phyloP scores from a whole-genome alignment of 352 stramenopile species.

The Phytophthora macrochlamydospora region DNA sequence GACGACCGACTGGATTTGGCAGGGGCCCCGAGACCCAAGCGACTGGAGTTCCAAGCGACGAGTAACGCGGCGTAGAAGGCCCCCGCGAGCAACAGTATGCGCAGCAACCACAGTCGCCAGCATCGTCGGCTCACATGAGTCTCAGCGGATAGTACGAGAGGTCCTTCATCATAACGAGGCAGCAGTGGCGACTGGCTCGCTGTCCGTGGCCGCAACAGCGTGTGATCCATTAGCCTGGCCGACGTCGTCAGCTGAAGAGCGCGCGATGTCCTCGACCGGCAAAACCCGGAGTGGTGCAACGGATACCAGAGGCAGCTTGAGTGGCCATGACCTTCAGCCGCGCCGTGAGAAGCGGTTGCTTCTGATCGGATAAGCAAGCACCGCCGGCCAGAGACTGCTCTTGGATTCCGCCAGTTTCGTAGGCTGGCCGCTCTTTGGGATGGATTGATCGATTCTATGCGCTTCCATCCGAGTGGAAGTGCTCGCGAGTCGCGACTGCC shows the following conservation, averaged over 20 bases:
- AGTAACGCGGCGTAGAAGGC: conserved; percentile 15
- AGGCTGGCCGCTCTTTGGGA: neutral
- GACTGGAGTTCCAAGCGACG: conserved; percentile 23
- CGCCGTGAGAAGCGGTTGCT: too few relatives aligned
- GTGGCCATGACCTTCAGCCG: neutral
- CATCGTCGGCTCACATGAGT: neutral
- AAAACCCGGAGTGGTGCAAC: conserved; percentile 17
- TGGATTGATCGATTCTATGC: too few relatives aligned
- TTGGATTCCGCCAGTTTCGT: conserved; percentile 9
- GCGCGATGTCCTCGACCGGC: neutral
- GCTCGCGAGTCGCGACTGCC: too few relatives aligned
- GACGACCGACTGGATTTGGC: neutral
- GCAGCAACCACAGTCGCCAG: conserved; percentile 17
- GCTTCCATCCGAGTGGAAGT: too few relatives aligned
- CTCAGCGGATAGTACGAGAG: neutral
- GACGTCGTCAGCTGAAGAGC: neutral
- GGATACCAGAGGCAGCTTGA: neutral
- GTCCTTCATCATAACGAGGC: neutral
- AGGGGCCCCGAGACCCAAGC: neutral
- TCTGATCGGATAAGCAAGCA: conserved; percentile 30
- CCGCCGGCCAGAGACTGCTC: conserved; percentile 8
- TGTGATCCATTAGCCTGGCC: conserved; percentile 13
- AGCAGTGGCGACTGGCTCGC: conserved; percentile 10
- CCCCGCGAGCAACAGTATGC: conserved; percentile 13
- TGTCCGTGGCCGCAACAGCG: conserved; percentile 14